Conservation (phyloP, 176 grass and related monocot genomes). For the Tillandsia leiboldiana region DNA sequence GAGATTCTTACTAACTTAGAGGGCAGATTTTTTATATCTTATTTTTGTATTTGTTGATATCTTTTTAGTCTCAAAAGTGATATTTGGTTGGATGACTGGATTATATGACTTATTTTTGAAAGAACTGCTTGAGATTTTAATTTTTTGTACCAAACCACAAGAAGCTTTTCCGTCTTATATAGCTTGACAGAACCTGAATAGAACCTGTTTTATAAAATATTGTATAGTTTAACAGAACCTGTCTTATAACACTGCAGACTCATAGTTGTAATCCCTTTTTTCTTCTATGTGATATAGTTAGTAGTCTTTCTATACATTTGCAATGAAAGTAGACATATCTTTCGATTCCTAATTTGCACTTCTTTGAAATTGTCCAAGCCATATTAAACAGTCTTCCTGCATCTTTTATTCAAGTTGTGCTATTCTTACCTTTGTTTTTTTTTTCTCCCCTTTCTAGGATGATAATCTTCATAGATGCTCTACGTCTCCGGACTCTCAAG, state of each 20-base stretch:
- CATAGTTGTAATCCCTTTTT: too few relatives aligned
- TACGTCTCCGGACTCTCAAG: conserved; percentile 75
- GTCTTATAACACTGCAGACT: too few relatives aligned
- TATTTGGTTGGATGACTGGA: neutral
- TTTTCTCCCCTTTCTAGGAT: conserved; percentile 47
- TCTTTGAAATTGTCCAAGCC: conserved; percentile 20
- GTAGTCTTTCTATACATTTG: too few relatives aligned
- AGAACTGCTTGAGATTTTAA: neutral
- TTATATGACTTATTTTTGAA: neutral
- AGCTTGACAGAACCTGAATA: too few relatives aligned
- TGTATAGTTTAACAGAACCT: too few relatives aligned
- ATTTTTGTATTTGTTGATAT: neutral
- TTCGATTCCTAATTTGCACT: neutral
- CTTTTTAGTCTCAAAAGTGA: neutral
- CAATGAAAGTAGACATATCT: too few relatives aligned
- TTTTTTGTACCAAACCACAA: neutral
- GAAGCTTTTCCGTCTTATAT: too few relatives aligned
- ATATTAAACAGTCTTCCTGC: conserved; percentile 5
- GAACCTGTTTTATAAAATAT: too few relatives aligned
- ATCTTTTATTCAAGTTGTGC: conserved; percentile 4
- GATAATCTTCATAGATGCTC: conserved; percentile 63
- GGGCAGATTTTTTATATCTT: neutral
- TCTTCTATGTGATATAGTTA: too few relatives aligned
- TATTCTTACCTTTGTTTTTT: conserved; percentile 9
- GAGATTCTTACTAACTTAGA: conserved; percentile 17